phyloP scores from a whole-genome alignment of 306 rosid species.

The Sicyos edulis region DNA sequence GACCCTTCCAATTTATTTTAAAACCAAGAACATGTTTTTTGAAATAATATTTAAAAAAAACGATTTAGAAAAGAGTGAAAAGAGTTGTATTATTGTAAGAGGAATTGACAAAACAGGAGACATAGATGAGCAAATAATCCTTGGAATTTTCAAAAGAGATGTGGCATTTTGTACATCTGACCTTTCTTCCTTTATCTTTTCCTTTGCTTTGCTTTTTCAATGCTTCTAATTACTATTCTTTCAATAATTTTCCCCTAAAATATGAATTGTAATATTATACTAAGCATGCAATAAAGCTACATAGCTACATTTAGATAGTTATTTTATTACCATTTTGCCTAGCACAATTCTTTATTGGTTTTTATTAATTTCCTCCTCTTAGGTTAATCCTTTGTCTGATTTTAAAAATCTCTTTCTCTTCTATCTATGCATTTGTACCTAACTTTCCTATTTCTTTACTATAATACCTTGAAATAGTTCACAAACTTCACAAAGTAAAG shows the following conservation, averaged over 20 bases:
- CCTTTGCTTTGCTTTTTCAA: neutral
- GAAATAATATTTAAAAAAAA: too few species aligned
- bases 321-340: neutral
- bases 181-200: neutral
- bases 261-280: too few species aligned
- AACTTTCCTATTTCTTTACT: neutral
- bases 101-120: neutral
- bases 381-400: neutral
- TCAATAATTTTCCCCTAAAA: too few species aligned
- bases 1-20: too few species aligned
- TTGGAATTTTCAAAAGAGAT: slow-evolving; percentile 8
- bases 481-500: too few species aligned
- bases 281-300: neutral
- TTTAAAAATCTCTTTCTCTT: neutral
- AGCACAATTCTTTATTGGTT: neutral
- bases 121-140: slow-evolving; percentile 5
- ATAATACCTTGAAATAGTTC: too few species aligned
- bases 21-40: too few species aligned
- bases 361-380: neutral
- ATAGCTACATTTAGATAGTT: too few species aligned
- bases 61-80: neutral
- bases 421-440: neutral
- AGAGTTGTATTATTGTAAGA: neutral
- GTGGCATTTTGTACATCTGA: neutral
- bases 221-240: neutral